These are phyloP conservation scores for Populus tomentosa DNA, from an alignment of 441 rosid genomes.

Conservation along the genomic window DNA sequence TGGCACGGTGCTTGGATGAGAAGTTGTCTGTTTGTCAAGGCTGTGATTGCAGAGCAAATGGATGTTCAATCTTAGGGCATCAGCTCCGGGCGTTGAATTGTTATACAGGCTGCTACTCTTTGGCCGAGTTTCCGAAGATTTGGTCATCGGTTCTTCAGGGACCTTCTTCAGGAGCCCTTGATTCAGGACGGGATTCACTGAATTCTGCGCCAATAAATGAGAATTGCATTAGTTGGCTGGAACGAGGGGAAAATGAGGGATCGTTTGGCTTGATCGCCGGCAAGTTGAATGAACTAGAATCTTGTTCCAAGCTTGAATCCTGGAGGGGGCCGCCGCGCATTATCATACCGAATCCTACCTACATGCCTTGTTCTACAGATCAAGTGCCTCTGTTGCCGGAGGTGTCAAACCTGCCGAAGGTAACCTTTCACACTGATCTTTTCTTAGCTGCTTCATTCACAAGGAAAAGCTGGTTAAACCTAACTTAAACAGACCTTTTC, in stretches of 20 bases:
- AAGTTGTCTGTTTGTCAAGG: constrained; percentile 52
- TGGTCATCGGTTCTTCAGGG: constrained; percentile 52
- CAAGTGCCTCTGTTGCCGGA: constrained; percentile 34
- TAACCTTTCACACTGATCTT: neutral
- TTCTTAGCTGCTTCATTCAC: neutral
- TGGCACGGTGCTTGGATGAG: constrained; percentile 48
- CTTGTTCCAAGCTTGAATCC: constrained; percentile 26
- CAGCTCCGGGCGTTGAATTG: constrained; percentile 25
- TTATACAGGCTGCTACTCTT: constrained; percentile 63
- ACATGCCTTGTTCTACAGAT: constrained; percentile 31
- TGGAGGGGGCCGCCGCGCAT: constrained; percentile 28
- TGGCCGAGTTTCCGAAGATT: constrained; percentile 43
- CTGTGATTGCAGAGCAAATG: constrained; percentile 49
- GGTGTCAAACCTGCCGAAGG: constrained; percentile 36
- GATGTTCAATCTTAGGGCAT: constrained; percentile 46
- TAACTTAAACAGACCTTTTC: neutral
- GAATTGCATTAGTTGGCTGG: constrained; percentile 22
- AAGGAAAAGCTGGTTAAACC: neutral
- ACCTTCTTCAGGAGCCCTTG: constrained; percentile 15
- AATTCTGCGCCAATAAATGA: constrained; percentile 24
- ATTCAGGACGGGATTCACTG: constrained; percentile 21
- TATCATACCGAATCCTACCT: constrained; percentile 28
- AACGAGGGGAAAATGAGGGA: constrained; percentile 22
- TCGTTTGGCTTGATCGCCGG: constrained; percentile 20
- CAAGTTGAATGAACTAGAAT: constrained; percentile 28